Evolutionary conservation across 768 basidiomycete species (phyloP).

Genomic region (Trametes maxima): DNA sequence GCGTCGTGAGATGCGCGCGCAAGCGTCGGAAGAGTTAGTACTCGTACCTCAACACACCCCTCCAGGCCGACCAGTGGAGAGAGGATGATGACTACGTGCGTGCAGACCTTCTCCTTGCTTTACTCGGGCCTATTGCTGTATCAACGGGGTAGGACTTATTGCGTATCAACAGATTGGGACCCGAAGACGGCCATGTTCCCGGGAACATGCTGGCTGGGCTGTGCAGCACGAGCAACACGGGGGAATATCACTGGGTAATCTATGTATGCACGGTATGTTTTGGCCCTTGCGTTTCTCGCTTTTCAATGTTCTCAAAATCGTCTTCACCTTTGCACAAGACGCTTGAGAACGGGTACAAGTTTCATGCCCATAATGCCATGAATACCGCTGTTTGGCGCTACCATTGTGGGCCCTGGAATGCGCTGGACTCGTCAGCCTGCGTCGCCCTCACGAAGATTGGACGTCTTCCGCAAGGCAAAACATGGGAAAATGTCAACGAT

Average conservation of each 20-base stretch:
- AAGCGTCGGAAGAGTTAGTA: no score
- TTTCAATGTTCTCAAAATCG: not conserved
- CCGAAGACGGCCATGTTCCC: not conserved
- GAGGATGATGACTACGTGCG: not conserved
- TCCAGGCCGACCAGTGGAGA: not conserved
- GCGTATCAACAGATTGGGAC: not conserved
- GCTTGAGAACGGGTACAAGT: not conserved
- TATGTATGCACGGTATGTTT: not conserved
- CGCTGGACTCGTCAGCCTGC: not conserved
- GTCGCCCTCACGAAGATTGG: slow-evolving; percentile 1
- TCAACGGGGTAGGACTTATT: not conserved
- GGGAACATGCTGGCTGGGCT: not conserved
- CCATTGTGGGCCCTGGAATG: not conserved
- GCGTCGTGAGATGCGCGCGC: no score
- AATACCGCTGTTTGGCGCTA: not conserved
- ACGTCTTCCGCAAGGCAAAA: not conserved
- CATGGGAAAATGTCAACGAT: not conserved
- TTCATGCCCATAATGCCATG: not conserved
- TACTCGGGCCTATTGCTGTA: not conserved
- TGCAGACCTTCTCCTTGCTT: not conserved
- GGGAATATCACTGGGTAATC: not conserved
- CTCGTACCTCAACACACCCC: not conserved
- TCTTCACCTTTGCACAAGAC: not conserved
- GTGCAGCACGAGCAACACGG: not conserved
- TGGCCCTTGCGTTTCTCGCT: not conserved